Evolutionary conservation across 768 basidiomycete species (phyloP), one percentile per base, ranked within the genome.

Genomic region (Leucosporidium yakuticum): DNA sequence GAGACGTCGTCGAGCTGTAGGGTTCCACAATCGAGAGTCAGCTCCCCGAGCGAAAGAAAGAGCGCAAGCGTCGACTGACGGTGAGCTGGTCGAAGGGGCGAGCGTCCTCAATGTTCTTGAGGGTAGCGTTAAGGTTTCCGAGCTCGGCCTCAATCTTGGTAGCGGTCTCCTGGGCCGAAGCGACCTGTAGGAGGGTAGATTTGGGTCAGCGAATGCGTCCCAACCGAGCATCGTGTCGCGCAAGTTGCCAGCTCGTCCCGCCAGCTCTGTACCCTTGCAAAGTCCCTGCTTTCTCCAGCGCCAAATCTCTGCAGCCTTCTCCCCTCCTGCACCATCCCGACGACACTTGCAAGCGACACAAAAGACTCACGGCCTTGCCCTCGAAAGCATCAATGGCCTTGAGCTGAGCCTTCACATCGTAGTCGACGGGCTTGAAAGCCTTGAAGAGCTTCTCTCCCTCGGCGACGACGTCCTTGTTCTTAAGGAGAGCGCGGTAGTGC

Each of bases 361-460:
- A 21, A 27, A 29, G 4, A 83, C 88, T 74, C 74, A 97, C 95
- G 70, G 96, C 96, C 81, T 94, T 96, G 69, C 85, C 83, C 84
- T 98, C 91, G 79, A 99, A 99, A 60, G 91, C 87, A 78, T 95
- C 92, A 75, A 99, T 96, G 55, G 91, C 92, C 81, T 92, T 95
- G 80, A 96, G 78, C 80, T 94, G 90, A 63, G 89, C 83, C 74
- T 80, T 81, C 67, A 93, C 89, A 77, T 99, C 95, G 80, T 97
- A 97, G 3, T 90, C 88, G 62, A 91, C 87, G 47, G 96, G 91
- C 81, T 95, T 96, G 84, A 96, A 98, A 44, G 85, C 85, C 69
- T 83, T 86, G 75, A 96, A 79, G 62, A 88, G 79, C 81, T 91
- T 94, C 84, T 98, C 94, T 17, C 89, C 89, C 79, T 96, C 90